Evolutionary conservation across 1,284 basidiomycete genomes (phyloP).

Genomic region (Irpex sp.): DNA sequence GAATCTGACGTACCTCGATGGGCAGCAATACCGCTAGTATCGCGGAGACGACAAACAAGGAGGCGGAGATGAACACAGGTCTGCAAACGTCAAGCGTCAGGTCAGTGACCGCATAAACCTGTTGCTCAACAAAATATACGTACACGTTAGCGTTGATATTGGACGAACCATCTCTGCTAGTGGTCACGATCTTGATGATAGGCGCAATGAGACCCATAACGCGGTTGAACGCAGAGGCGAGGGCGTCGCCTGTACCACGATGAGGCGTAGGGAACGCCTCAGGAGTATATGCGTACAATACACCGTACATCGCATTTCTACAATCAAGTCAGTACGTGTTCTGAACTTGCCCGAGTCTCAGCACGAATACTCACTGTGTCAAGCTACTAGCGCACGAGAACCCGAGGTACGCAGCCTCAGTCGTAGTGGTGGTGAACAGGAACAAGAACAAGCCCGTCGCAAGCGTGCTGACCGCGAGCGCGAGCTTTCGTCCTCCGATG

Average conservation of each 20-base stretch:
- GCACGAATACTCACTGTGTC: neutral
- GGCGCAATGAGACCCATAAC: conserved; percentile 1
- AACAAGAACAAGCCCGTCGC: conserved; percentile 4
- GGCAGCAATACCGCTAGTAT: neutral
- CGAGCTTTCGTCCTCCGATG: neutral
- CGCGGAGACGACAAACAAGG: neutral
- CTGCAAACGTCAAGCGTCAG: neutral
- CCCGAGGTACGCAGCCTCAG: conserved; percentile 1
- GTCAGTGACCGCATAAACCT: too few species aligned
- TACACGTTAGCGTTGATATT: neutral
- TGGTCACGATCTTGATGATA: neutral
- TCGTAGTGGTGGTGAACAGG: neutral
- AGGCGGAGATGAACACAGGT: neutral
- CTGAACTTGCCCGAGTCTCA: neutral
- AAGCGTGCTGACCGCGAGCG: neutral
- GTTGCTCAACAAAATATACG: neutral
- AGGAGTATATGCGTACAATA: neutral
- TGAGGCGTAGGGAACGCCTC: neutral
- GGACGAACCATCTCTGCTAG: neutral
- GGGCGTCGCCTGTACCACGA: neutral
- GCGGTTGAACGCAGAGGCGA: neutral
- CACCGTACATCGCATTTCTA: conserved; percentile 1
- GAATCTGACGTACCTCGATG: neutral
- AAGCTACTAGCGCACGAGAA: conserved; percentile 1
- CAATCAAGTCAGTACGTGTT: neutral